Percentiles rank a stretch among this genome's conserved stretches.
These are phyloP conservation scores for Phytopythium sindhum DNA, from an alignment of 352 stramenopile species.

Conservation along the genomic window DNA sequence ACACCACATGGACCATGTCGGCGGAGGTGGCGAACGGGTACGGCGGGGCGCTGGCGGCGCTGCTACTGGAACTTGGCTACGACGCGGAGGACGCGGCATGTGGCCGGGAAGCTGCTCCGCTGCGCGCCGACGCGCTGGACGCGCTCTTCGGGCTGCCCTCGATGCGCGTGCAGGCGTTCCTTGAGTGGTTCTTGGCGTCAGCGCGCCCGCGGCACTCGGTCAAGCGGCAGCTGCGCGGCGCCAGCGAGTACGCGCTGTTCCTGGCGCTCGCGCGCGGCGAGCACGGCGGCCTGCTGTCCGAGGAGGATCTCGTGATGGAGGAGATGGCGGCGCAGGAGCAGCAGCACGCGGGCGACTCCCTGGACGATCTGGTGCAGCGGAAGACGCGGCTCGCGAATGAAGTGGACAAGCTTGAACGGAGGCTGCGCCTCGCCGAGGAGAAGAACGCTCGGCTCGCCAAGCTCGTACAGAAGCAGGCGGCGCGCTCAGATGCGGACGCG, in stretches of 20 bases:
- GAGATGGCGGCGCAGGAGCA: conserved; percentile 16
- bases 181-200: conserved; percentile 37
- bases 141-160: conserved; percentile 37
- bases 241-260: conserved; percentile 29
- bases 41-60: conserved; percentile 26
- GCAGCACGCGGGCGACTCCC: conserved; percentile 14
- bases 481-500: conserved; percentile 6
- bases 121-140: conserved; percentile 30
- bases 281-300: conserved; percentile 10
- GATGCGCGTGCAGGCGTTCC: conserved; percentile 38
- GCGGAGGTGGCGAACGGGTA: conserved; percentile 10
- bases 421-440: conserved; percentile 17
- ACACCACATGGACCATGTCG: too few species aligned
- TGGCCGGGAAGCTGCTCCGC: conserved; percentile 8
- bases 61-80: conserved; percentile 35
- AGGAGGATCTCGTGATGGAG: conserved; percentile 16
- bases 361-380: conserved; percentile 18
- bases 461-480: conserved; percentile 21
- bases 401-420: conserved; percentile 24
- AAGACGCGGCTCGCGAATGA: conserved; percentile 26
- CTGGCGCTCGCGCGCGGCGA: conserved; percentile 14
- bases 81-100: conserved; percentile 8
- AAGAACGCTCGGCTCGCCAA: conserved; percentile 25
- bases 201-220: conserved; percentile 29
- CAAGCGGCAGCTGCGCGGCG: conserved; percentile 14